phyloP scores from a whole-genome alignment of 148 eudicot species.

The Vaccinium corymbosum region DNA sequence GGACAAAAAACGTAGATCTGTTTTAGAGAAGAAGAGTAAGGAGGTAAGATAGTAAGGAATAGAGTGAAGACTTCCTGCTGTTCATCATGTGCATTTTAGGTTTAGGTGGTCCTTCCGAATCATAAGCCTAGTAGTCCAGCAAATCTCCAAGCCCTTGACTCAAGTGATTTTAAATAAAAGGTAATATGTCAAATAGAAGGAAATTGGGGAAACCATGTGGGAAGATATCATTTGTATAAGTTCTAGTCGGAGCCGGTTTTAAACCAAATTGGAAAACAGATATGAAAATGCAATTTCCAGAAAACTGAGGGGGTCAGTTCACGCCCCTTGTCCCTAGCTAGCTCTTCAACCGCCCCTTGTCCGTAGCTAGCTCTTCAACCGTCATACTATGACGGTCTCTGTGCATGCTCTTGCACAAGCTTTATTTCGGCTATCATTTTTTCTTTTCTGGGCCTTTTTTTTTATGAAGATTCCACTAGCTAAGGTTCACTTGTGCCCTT shows the following conservation, averaged over 20 bases:
- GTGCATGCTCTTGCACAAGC: background rate
- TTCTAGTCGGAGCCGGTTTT: background rate
- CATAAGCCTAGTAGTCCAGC: no score
- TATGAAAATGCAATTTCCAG: background rate
- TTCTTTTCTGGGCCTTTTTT: background rate
- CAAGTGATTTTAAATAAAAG: background rate
- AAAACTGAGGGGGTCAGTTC: background rate
- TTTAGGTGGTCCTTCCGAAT: no score
- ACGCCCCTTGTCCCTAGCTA: background rate
- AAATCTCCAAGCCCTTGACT: no score
- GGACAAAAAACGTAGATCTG: no score
- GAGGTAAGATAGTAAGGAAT: background rate
- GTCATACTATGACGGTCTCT: no score
- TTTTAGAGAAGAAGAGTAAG: no score
- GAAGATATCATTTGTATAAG: background rate
- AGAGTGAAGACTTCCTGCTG: background rate
- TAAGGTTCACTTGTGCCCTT: background rate
- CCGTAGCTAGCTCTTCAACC: background rate
- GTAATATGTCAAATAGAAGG: background rate
- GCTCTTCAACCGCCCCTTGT: background rate
- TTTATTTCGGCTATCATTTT: background rate
- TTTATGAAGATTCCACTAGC: background rate
- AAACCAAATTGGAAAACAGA: background rate
- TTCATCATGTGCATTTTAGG: background rate
- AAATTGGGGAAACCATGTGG: background rate